A percentile compares a stretch with the other conserved stretches of the same genome.
Conservation (phyloP, 331 rosid genomes). For the Prunus yedoensis region DNA sequence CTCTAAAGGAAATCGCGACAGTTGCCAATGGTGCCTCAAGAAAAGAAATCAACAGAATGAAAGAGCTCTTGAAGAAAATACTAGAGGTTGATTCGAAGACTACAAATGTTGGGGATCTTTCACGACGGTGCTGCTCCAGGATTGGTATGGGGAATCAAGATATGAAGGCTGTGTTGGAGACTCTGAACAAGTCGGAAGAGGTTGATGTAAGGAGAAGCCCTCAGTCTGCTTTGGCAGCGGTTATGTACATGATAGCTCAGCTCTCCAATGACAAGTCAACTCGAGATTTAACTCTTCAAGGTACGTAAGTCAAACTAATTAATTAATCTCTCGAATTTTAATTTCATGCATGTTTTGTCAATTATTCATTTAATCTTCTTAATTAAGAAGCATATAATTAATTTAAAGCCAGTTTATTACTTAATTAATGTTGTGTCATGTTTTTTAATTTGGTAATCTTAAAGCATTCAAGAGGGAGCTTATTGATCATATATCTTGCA, state of each 20-base stretch:
- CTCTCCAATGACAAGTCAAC: conserved; percentile 9
- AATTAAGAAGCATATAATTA: not conserved
- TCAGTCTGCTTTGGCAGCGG: conserved; percentile 6
- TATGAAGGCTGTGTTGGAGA: conserved; percentile 14
- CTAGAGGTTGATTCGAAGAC: conserved; percentile 1
- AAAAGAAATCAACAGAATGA: conserved; percentile 17
- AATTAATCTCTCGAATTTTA: not conserved
- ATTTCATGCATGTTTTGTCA: too few relatives aligned
- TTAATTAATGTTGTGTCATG: not conserved
- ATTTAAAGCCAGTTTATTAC: not conserved
- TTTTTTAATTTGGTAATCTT: not conserved
- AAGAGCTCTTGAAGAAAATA: not conserved
- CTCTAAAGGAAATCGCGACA: conserved; percentile 18
- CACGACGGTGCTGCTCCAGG: conserved; percentile 1
- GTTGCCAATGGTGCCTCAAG: not conserved
- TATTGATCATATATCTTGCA: too few relatives aligned
- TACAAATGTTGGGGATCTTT: conserved; percentile 11
- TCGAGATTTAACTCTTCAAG: not conserved
- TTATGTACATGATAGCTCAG: conserved; percentile 25
- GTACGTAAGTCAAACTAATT: not conserved
- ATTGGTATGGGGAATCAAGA: conserved; percentile 8
- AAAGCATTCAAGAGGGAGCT: too few relatives aligned
- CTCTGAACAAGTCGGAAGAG: conserved; percentile 2
- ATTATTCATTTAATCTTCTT: not conserved
- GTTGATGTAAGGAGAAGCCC: conserved; percentile 29